Evolutionary conservation across 108 stramenopile species (phyloP), one percentile per base, ranked within the genome.

Genomic region (Pseudonitzschia pungens): DNA sequence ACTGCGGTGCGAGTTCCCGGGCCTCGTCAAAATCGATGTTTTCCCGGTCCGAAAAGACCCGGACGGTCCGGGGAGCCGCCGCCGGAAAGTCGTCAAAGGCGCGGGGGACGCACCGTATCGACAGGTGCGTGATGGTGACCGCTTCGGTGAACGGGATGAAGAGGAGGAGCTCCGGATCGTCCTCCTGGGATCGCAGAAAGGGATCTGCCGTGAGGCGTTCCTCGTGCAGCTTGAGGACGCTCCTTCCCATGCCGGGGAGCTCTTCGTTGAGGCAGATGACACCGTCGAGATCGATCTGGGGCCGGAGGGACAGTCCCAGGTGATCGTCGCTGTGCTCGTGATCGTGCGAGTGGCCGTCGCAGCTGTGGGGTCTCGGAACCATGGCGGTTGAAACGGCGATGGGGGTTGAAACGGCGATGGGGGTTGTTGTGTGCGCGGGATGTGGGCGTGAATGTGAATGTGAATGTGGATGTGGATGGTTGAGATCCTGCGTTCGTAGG

Each of bases 1-100:
- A 67, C 15, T 82, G 75, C 0, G 91, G 84, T 41, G 82, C 79
- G 64, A 95, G 59, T 62, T 95, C 91, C 11, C 89, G 83, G 5
- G 82, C 91, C 42, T 80, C 91, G 29, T 92, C 94, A 82, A 95
- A 92, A 63, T 95, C 94, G 44, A 95, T 77, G 73, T 91, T 81
- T 45, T 89, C 81, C 12, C 94, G 81, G 69, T 95, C 83, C 36
- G 80, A 76, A 77, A 87, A 95, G 22, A 95, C 45, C 69, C 75
- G 80, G 32, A 91, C 42, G 6, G 76, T 86, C 29, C 83, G 80
- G 2, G 94, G 94, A 10, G 90, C 55, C 29, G 83, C 78, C 27
- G 74, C 75, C 33, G 72, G 16, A n/a, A 18, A 54, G 10, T 51
- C 75, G 27, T 21, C 55, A 33, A 69, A 50, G 1, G 9, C 22